Percentiles rank a stretch among this genome's conserved stretches.
phyloP scores from a whole-genome alignment of 768 basidiomycete genomes.

The Phylloporus scabripes region DNA sequence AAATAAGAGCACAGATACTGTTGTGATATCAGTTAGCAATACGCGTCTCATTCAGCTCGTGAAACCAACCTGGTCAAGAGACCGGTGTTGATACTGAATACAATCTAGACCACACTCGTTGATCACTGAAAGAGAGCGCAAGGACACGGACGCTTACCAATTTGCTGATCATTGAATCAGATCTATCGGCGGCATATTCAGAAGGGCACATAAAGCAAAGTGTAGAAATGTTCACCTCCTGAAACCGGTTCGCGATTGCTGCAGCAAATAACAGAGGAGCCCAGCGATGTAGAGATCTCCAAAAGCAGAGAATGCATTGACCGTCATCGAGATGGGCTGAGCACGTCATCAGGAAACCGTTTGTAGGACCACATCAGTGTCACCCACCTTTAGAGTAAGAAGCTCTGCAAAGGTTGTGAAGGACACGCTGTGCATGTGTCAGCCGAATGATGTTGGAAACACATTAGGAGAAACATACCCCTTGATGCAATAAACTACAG shows the following conservation, averaged over 20 bases:
- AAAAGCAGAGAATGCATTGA: constrained; percentile 46
- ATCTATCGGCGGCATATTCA: constrained; percentile 17
- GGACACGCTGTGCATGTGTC: constrained; percentile 32
- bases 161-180: constrained; percentile 48
- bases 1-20: constrained; percentile 49
- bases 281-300: constrained; percentile 47
- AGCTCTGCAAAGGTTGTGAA: constrained; percentile 40
- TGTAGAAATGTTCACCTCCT: constrained; percentile 26
- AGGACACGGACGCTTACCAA: constrained; percentile 21
- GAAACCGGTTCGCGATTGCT: constrained; percentile 48
- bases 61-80: constrained; percentile 28
- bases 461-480: constrained; percentile 27
- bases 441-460: neutral
- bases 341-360: neutral
- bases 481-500: constrained; percentile 32
- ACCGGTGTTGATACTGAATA: constrained; percentile 47
- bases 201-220: neutral
- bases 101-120: constrained; percentile 30
- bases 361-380: neutral
- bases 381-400: constrained; percentile 37
- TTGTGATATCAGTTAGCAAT: constrained; percentile 3
- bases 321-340: constrained; percentile 40
- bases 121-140: neutral
- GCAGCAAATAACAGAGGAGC: constrained; percentile 43
- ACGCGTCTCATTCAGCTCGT: neutral